These are phyloP conservation scores for Dryadomyces quercivorus DNA, from an alignment of 2,329 filamentous ascomycete species.

Conservation along the genomic window DNA sequence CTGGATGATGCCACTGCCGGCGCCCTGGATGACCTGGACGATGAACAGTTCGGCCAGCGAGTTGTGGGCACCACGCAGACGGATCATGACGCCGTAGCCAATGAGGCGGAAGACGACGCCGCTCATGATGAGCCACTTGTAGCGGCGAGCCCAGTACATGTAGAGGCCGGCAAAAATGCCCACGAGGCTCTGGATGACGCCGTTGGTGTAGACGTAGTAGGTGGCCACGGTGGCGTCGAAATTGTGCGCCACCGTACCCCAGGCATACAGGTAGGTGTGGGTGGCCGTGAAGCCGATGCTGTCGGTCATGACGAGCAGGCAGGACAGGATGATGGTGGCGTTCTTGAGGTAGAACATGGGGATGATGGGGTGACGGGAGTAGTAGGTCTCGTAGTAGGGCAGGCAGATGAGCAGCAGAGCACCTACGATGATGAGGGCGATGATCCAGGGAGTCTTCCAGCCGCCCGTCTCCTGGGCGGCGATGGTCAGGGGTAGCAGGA, in stretches of 20 bases:
- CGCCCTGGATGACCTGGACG: slow-evolving; percentile 34
- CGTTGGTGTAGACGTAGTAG: slow-evolving; percentile 6
- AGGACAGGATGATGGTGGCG: slow-evolving; percentile 26
- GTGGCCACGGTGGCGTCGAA: slow-evolving; percentile 5
- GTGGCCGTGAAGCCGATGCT: slow-evolving; percentile 5
- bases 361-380: slow-evolving; percentile 31
- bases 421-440: slow-evolving; percentile 31
- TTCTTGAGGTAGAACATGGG: slow-evolving; percentile 32
- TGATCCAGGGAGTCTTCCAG: slow-evolving; percentile 33
- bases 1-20: slow-evolving; percentile 32
- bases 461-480: slow-evolving; percentile 25
- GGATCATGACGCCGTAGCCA: slow-evolving; percentile 28
- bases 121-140: slow-evolving; percentile 8
- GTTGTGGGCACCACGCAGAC: slow-evolving; percentile 30
- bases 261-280: slow-evolving; percentile 9
- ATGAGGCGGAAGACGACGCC: slow-evolving; percentile 7
- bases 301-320: slow-evolving; percentile 22
- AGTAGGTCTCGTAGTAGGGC: slow-evolving; percentile 32
- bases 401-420: slow-evolving; percentile 25
- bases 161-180: slow-evolving; percentile 7
- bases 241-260: slow-evolving; percentile 5
- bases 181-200: slow-evolving; percentile 6
- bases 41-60: slow-evolving; percentile 31
- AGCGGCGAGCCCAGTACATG: slow-evolving; percentile 5
- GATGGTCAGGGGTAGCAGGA: slow-evolving; percentile 34